Percentiles rank a stretch among this genome's conserved stretches.
These are phyloP conservation scores for Fusarium solani-melongenae DNA, from an alignment of 2,329 filamentous ascomycete species.

Conservation along the genomic window DNA sequence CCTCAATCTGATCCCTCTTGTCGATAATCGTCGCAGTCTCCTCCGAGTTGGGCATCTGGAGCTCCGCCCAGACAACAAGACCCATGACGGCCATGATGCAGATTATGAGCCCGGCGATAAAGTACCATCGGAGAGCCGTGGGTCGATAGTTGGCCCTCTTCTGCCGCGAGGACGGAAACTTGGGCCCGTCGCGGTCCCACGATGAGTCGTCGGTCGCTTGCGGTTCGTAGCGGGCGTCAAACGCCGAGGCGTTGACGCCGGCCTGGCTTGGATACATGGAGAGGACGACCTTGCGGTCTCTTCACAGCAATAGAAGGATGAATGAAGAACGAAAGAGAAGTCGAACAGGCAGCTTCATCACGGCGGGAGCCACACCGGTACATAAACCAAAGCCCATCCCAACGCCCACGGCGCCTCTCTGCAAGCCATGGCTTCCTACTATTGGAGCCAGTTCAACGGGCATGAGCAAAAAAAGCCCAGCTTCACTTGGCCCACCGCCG, in stretches of 20 bases:
- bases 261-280: conserved; percentile 36
- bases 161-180: conserved; percentile 17
- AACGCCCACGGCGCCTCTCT: neutral
- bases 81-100: conserved; percentile 36
- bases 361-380: neutral
- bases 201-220: conserved; percentile 37
- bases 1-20: conserved; percentile 19
- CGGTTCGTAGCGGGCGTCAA: conserved; percentile 37
- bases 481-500: neutral
- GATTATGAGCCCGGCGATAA: conserved; percentile 27
- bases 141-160: conserved; percentile 38
- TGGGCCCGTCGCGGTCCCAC: conserved; percentile 30
- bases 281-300: neutral
- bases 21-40: conserved; percentile 31
- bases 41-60: conserved; percentile 41
- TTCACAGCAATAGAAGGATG: neutral
- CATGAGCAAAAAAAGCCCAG: neutral
- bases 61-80: conserved; percentile 37
- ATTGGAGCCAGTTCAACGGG: neutral
- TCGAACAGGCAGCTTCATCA: neutral
- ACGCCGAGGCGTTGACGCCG: conserved; percentile 20
- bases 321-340: neutral
- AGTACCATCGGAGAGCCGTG: conserved; percentile 43
- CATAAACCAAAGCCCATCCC: neutral
- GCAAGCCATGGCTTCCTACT: neutral